Conservation (phyloP, 2,329 filamentous ascomycete genomes). For the Aspergillus clavatus region DNA sequence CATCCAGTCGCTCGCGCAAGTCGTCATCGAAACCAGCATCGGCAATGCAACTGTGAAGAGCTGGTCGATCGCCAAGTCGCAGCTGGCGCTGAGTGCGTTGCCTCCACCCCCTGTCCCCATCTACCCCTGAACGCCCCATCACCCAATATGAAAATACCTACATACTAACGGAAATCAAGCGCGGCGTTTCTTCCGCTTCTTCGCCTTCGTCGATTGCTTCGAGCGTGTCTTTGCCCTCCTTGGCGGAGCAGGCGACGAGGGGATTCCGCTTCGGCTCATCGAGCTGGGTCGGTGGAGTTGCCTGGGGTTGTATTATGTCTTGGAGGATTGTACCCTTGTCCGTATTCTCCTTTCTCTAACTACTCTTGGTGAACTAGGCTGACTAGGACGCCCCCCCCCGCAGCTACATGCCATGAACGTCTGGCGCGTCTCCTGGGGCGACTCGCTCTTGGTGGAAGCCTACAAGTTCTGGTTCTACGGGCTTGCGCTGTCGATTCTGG, state of each 20-base stretch:
- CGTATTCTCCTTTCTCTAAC: conserved; percentile 31
- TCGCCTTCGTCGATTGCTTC: conserved; percentile 63
- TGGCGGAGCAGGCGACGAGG: conserved; percentile 17
- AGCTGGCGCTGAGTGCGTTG: conserved; percentile 39
- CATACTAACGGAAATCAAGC: conserved; percentile 25
- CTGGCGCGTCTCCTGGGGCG: conserved; percentile 41
- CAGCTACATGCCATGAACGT: conserved; percentile 50
- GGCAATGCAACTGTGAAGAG: conserved; percentile 20
- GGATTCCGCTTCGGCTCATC: conserved; percentile 35
- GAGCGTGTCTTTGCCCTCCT: conserved; percentile 46
- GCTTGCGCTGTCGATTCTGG: conserved; percentile 49
- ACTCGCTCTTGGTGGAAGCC: conserved; percentile 53
- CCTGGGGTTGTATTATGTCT: conserved; percentile 61
- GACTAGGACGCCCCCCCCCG: conserved; percentile 2
- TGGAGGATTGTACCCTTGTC: conserved; percentile 61
- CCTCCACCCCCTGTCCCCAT: background rate
- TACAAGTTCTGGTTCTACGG: conserved; percentile 67
- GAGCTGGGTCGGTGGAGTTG: conserved; percentile 56
- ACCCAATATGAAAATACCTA: background rate
- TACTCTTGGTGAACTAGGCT: conserved; percentile 26
- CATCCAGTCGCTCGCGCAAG: conserved; percentile 28
- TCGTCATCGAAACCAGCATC: conserved; percentile 15
- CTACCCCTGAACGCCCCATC: background rate
- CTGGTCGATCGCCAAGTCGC: conserved; percentile 31
- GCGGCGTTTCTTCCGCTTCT: conserved; percentile 62